Conservation (phyloP, 2,329 filamentous ascomycete genomes). For the Botryotinia narcissicola region DNA sequence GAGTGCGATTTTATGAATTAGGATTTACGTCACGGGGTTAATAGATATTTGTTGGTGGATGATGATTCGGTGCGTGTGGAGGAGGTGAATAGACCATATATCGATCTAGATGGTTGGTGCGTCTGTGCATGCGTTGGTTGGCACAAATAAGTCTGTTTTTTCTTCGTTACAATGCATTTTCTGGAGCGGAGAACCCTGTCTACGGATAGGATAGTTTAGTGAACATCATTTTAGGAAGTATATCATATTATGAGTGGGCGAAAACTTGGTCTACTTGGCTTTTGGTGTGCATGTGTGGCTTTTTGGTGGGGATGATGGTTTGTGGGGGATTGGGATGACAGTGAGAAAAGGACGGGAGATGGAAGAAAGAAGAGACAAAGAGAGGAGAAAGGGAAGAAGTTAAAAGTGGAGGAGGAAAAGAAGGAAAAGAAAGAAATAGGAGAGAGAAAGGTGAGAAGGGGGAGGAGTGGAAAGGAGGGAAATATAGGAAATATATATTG, state of each 20-base stretch:
- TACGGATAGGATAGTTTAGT: not conserved
- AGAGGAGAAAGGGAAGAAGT: too few relatives aligned
- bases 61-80: not conserved
- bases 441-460: too few relatives aligned
- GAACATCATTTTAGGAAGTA: not conserved
- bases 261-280: not conserved
- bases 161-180: not conserved
- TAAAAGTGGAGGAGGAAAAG: too few relatives aligned
- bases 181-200: not conserved
- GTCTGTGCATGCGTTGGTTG: not conserved
- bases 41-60: not conserved
- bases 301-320: too few relatives aligned
- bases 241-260: not conserved
- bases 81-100: not conserved
- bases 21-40: not conserved
- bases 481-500: not conserved
- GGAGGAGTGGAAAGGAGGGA: not conserved
- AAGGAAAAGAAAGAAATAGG: not conserved
- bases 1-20: not conserved
- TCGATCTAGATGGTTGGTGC: not conserved
- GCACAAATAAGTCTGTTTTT: not conserved
- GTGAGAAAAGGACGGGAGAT: not conserved
- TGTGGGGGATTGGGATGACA: not conserved
- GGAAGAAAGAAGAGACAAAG: too few relatives aligned
- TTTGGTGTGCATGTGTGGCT: not conserved